Evolutionary conservation across 2,329 filamentous ascomycete species (phyloP), one percentile per base, ranked within the genome.

Genomic region (Penicillium sp.): DNA sequence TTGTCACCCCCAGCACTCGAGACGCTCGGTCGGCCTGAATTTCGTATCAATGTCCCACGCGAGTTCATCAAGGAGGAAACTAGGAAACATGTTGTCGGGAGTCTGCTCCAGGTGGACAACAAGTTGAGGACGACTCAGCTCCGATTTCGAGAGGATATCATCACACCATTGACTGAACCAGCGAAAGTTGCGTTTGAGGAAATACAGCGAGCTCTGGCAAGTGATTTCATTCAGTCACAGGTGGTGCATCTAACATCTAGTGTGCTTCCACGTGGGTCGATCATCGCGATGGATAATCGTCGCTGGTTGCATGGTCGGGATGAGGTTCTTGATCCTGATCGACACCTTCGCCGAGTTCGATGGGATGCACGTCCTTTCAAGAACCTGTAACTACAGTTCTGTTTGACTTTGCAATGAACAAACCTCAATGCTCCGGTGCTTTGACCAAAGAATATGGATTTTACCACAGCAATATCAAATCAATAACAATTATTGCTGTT

Each of bases 11-110:
- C 51, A 1, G 67, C 70, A 2, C 55, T 51, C 15, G 44, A 46
- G 0, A 45, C 64, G 0, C 58, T 77, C 9, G 59, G 49, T 6
- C 58, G 58, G 0, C 62, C 62, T 3, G 68, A 73, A 14, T 77
- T 66, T 53, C 60, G 60, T 0, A 72, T 77, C 48, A 56, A 49
- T 1, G 70, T 73, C 12, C 72, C 71, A 6, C 59, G 61, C 1
- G 72, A 73, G 53, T 73, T 74, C 27, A 51, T 60, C 4, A 73
- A 74, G 37, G 55, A 56, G 7, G 40, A 48, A 1, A 40, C 47
- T 6, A 14, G 52, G 18, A 48, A n/a, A 12, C 49, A 60, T 22
- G 59, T 69, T n/a, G 56, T 58, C 14, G 67, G 63, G 4, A 52
- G 60, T n/a, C 45, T 71, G 6, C 51, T 71, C 1, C 53, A 53